Conservation (phyloP, 352 stramenopile species). For the Globisporangium iwayamae region DNA sequence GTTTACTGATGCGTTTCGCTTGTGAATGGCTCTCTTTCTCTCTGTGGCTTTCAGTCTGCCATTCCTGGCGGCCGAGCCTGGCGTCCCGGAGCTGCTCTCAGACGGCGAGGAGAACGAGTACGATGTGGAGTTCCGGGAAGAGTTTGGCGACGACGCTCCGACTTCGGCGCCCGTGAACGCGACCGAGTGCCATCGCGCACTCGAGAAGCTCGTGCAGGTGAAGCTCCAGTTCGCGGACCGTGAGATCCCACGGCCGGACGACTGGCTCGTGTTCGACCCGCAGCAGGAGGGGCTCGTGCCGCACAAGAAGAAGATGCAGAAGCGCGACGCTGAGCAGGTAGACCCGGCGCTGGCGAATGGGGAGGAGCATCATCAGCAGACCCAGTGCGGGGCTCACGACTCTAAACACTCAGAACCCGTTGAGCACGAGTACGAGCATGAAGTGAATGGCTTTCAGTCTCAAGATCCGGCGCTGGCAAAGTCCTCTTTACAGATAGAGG, state of each 20-base stretch:
- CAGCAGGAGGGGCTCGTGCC: constrained; percentile 50
- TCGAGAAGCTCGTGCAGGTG: constrained; percentile 59
- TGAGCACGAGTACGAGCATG: background rate
- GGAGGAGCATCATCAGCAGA: background rate
- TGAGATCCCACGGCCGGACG: constrained; percentile 51
- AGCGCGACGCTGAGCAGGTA: constrained; percentile 12
- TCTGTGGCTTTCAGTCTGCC: constrained; percentile 30
- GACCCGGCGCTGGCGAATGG: background rate
- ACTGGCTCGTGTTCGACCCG: constrained; percentile 78
- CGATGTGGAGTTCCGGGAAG: constrained; percentile 10
- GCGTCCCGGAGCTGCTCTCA: constrained; percentile 61
- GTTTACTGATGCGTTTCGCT: constrained; percentile 2
- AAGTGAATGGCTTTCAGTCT: background rate
- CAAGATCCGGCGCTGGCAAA: background rate
- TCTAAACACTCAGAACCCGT: background rate
- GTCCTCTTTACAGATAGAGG: background rate
- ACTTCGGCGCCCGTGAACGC: constrained; percentile 23
- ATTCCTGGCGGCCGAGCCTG: constrained; percentile 47
- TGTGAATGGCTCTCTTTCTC: background rate
- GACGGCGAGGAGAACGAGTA: constrained; percentile 30
- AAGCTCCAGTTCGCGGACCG: constrained; percentile 52
- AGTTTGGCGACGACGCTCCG: constrained; percentile 23
- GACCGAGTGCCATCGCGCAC: constrained; percentile 34
- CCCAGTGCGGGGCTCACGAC: background rate
- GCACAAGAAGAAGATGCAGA: constrained; percentile 34